A percentile compares a stretch with the other conserved stretches of the same genome.
Evolutionary conservation across 495 filamentous ascomycete species (phyloP).

Genomic region (Penicillium pancosmium): DNA sequence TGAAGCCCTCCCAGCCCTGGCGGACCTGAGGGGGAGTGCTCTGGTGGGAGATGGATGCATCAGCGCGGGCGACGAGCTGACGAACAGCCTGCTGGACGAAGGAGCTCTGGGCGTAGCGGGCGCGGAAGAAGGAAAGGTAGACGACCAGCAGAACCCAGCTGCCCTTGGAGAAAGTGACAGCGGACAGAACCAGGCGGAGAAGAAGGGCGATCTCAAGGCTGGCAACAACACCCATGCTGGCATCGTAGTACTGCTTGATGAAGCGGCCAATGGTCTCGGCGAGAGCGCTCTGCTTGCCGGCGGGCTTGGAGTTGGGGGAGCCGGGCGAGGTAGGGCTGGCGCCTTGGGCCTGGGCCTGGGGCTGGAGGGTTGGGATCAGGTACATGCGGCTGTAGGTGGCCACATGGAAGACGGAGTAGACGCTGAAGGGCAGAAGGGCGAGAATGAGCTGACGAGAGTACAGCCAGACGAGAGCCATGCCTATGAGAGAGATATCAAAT

Average conservation of each 20-base stretch:
- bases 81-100: slow-evolving; percentile 85
- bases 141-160: slow-evolving; percentile 83
- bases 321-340: slow-evolving; percentile 56
- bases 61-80: slow-evolving; percentile 71
- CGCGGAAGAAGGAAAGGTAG: slow-evolving; percentile 92
- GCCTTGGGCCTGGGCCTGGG: slow-evolving; percentile 35
- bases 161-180: slow-evolving; percentile 82
- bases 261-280: slow-evolving; percentile 85
- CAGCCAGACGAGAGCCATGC: slow-evolving; percentile 95
- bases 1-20: slow-evolving; percentile 80
- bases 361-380: slow-evolving; percentile 55
- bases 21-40: slow-evolving; percentile 82
- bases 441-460: slow-evolving; percentile 84
- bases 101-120: slow-evolving; percentile 84
- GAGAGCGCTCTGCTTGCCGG: slow-evolving; percentile 64
- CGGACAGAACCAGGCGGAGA: slow-evolving; percentile 76
- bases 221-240: slow-evolving; percentile 80
- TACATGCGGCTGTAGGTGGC: slow-evolving; percentile 68
- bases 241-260: slow-evolving; percentile 97
- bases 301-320: slow-evolving; percentile 56
- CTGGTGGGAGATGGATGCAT: slow-evolving; percentile 82
- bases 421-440: slow-evolving; percentile 89
- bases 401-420: slow-evolving; percentile 98
- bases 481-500: slow-evolving; percentile 45
- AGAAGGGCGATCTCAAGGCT: slow-evolving; percentile 77